Evolutionary conservation across 1,284 basidiomycete genomes (phyloP).

Genomic region (Sporisorium exsertum): DNA sequence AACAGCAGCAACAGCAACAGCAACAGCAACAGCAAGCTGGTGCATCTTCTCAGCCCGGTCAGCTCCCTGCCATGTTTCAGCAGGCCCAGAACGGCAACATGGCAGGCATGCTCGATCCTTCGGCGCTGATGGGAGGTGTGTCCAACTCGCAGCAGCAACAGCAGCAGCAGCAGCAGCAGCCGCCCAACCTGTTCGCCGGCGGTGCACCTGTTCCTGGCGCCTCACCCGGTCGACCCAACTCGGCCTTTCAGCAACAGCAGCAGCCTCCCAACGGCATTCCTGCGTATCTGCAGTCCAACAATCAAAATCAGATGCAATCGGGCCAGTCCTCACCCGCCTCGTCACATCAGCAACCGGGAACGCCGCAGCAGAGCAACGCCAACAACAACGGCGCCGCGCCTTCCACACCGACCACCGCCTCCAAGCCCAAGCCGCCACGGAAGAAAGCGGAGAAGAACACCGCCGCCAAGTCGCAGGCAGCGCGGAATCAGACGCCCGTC

Average conservation of each 20-base stretch:
- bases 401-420: conserved; percentile 32
- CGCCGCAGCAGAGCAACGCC: conserved; percentile 27
- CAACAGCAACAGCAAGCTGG: conserved; percentile 28
- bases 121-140: conserved; percentile 36
- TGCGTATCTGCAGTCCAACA: conserved; percentile 38
- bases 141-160: conserved; percentile 30
- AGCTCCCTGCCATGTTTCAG: conserved; percentile 32
- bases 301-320: conserved; percentile 26
- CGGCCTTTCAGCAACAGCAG: conserved; percentile 30
- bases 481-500: conserved; percentile 45
- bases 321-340: conserved; percentile 39
- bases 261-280: conserved; percentile 46
- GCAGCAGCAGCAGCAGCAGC: conserved; percentile 33
- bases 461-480: conserved; percentile 25
- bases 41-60: conserved; percentile 24
- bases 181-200: conserved; percentile 30
- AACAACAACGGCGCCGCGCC: conserved; percentile 30
- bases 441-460: conserved; percentile 53
- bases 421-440: conserved; percentile 43
- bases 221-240: conserved; percentile 41
- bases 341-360: conserved; percentile 37
- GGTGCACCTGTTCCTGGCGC: conserved; percentile 20
- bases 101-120: conserved; percentile 38
- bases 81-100: conserved; percentile 35
- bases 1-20: conserved; percentile 43